phyloP scores from a whole-genome alignment of 208 protist genomes.

The Trypanosoma brucei region DNA sequence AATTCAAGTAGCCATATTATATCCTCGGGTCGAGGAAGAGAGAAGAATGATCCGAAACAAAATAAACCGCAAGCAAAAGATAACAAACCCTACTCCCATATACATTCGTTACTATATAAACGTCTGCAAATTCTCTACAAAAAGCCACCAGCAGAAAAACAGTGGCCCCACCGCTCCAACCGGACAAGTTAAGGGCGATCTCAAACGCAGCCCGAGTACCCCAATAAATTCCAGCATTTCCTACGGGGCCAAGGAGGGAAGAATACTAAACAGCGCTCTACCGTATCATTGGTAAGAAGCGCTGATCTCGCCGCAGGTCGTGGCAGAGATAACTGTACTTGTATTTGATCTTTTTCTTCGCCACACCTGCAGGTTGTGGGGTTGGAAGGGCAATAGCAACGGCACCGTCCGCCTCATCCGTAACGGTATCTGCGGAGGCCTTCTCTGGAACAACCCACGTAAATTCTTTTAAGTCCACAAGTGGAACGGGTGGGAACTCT shows the following conservation, averaged over 20 bases:
- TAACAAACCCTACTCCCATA: too few species aligned
- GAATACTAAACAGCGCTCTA: background rate
- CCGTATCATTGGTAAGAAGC: background rate
- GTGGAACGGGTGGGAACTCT: slow-evolving; percentile 32
- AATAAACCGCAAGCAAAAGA: too few species aligned
- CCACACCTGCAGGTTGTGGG: background rate
- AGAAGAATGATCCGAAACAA: too few species aligned
- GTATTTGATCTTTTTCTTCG: slow-evolving; percentile 37
- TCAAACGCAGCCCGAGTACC: too few species aligned
- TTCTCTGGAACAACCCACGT: slow-evolving; percentile 3
- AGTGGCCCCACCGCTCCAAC: too few species aligned
- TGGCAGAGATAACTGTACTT: slow-evolving; percentile 44
- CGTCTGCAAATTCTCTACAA: too few species aligned
- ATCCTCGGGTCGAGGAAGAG: too few species aligned
- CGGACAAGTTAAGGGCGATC: too few species aligned
- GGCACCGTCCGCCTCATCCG: background rate
- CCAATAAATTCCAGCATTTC: too few species aligned
- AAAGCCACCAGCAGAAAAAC: too few species aligned
- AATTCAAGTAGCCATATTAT: too few species aligned
- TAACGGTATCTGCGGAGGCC: background rate
- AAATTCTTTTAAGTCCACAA: slow-evolving; percentile 22
- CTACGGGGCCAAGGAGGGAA: background rate
- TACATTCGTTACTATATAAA: too few species aligned
- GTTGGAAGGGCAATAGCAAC: background rate
- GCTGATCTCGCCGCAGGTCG: slow-evolving; percentile 21